A percentile compares a stretch with the other conserved stretches of the same genome.
These are phyloP conservation scores for Arthrobotrys musiformis DNA, from an alignment of 2,329 filamentous ascomycete species.

Conservation along the genomic window DNA sequence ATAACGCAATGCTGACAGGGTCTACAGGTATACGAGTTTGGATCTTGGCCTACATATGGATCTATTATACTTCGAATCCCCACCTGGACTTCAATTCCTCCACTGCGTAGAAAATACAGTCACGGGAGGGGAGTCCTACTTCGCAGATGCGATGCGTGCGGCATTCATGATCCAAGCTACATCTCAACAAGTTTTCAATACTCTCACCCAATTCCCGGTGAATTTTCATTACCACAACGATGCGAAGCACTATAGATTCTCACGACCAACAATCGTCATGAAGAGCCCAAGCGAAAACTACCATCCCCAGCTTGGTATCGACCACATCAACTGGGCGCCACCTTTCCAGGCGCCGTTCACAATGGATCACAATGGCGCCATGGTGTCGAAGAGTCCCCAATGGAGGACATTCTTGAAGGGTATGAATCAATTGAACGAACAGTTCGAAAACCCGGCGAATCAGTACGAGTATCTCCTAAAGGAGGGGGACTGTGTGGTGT, in stretches of 20 bases:
- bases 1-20: neutral
- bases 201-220: constrained; percentile 66
- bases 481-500: constrained; percentile 90
- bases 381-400: constrained; percentile 40
- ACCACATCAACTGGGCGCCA: constrained; percentile 75
- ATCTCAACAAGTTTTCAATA: constrained; percentile 59
- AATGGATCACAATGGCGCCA: constrained; percentile 49
- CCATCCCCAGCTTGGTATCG: constrained; percentile 58
- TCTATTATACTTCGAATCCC: constrained; percentile 82
- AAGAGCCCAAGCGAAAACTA: constrained; percentile 51
- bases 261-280: constrained; percentile 69
- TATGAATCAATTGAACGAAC: constrained; percentile 26
- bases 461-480: constrained; percentile 78
- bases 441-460: constrained; percentile 69
- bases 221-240: constrained; percentile 76
- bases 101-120: constrained; percentile 87
- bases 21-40: constrained; percentile 74
- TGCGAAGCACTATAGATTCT: constrained; percentile 71
- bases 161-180: constrained; percentile 64
- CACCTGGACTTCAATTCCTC: constrained; percentile 84
- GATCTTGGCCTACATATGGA: constrained; percentile 93
- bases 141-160: constrained; percentile 78
- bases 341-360: constrained; percentile 76
- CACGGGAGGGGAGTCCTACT: constrained; percentile 84
- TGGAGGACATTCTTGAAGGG: constrained; percentile 64